A percentile compares a stretch with the other conserved stretches of the same genome.
Evolutionary conservation across 768 basidiomycete species (phyloP).

Genomic region (Brasilioporus rufonigricans): DNA sequence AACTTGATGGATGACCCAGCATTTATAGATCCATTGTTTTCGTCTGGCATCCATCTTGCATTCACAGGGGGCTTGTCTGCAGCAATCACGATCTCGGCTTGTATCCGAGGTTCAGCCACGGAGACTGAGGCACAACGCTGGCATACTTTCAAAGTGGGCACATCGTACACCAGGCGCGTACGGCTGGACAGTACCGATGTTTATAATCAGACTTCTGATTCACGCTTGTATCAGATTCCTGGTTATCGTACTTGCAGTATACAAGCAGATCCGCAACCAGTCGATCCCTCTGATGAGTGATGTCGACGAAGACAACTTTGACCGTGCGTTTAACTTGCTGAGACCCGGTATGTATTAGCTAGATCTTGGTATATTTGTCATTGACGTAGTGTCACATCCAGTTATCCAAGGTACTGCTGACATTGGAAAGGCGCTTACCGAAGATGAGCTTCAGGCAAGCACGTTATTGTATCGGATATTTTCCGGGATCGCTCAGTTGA

Average conservation of each 20-base stretch:
- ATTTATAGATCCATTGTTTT: neutral
- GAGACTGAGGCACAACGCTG: neutral
- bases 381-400: neutral
- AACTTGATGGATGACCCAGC: too few relatives aligned
- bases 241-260: neutral
- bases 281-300: slow-evolving; percentile 4
- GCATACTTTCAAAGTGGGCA: neutral
- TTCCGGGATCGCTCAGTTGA: neutral
- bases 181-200: too few relatives aligned
- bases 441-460: neutral
- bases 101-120: neutral
- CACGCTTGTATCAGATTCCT: neutral
- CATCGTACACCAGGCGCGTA: neutral
- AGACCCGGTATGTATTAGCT: slow-evolving; percentile 1
- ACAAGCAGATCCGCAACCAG: neutral
- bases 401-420: neutral
- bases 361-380: neutral
- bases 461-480: neutral
- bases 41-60: neutral
- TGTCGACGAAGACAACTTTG: slow-evolving; percentile 8
- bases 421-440: neutral
- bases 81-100: neutral
- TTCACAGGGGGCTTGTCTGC: neutral
- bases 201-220: too few relatives aligned
- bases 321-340: slow-evolving; percentile 11